Evolutionary conservation across 2,329 filamentous ascomycete species (phyloP), one percentile per base, ranked within the genome.

Genomic region (Sporothrix pallida): DNA sequence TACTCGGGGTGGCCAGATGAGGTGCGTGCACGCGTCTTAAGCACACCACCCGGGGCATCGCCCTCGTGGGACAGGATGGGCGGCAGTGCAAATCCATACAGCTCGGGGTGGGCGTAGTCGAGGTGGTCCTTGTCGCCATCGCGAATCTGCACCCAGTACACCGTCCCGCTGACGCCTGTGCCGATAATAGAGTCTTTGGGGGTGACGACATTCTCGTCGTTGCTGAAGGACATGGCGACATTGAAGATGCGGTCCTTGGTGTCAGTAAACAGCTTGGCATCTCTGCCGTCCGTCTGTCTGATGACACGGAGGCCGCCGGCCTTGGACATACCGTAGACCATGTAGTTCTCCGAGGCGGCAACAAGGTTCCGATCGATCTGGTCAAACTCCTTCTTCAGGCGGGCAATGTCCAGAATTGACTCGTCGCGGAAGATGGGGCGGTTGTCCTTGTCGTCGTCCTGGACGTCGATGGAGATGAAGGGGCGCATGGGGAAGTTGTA

Each of bases 401-500:
- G 90, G 70, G 96, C 95, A 80, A 99, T 96, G 78, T 97, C 94
- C 86, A 97, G 93, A 78, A 97, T 91, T 60, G 91, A 88, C 77
- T 95, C 92, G 73, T 93, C 90, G 52, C 92, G 91, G 81, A 98
- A 91, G 70, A 86, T 83, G 3, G 91, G 87, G 17, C 88, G 87
- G 37, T 86, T 81, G 74, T 89, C 85, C 15, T 87, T 82, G 74
- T 86, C 83, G 75, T 86, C 82, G 76, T 88, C 84, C 80, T 89
- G 86, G 78, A 98, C 88, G 13, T 89, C 90, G 80, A 99, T 96
- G 23, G 95, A 92, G 77, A 97, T 95, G 87, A 97, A 99, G 3
- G 96, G 96, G 82, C 92, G 93, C 91, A 99, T 94, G 17, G 96
- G 96, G 81, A 99, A 97, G 82, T 97, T 97, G 85, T 93, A 96